Percentiles rank a stretch among this genome's conserved stretches.
phyloP scores from a whole-genome alignment of 2,329 filamentous ascomycete species.

The Phyllosticta paracitricarpa region DNA sequence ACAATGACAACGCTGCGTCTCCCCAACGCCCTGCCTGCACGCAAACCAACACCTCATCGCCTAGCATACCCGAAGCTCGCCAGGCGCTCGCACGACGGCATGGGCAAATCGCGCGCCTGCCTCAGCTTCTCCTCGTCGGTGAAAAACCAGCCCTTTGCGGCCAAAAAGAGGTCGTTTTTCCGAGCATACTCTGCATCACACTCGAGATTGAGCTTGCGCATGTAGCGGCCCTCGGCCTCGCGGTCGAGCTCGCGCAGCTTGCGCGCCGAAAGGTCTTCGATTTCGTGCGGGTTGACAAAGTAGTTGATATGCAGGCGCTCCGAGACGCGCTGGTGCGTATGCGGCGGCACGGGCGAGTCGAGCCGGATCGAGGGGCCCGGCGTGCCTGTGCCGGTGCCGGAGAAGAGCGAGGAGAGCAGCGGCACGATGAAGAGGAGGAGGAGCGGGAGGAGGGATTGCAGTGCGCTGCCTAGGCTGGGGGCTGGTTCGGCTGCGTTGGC shows the following conservation, averaged over 20 bases:
- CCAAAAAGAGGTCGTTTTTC: constrained; percentile 59
- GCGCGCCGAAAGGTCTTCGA: constrained; percentile 56
- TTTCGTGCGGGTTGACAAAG: constrained; percentile 71
- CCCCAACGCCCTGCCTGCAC: too few species aligned
- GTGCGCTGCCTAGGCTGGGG: constrained; percentile 40
- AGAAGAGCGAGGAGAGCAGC: constrained; percentile 70
- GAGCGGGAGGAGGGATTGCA: constrained; percentile 75
- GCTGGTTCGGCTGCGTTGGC: constrained; percentile 40
- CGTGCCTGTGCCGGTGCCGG: constrained; percentile 40
- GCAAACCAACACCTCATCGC: background rate
- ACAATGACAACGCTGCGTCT: background rate
- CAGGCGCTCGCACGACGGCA: constrained; percentile 50
- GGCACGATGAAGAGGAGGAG: constrained; percentile 75
- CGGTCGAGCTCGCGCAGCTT: constrained; percentile 69
- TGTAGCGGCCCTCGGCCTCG: constrained; percentile 62
- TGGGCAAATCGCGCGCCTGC: constrained; percentile 51
- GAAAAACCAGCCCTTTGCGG: constrained; percentile 81
- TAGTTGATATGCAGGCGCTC: constrained; percentile 67
- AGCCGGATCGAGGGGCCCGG: constrained; percentile 65
- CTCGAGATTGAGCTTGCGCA: constrained; percentile 55
- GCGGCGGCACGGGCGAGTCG: constrained; percentile 58
- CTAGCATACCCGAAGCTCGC: constrained; percentile 32
- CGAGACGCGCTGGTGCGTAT: constrained; percentile 65
- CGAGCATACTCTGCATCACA: constrained; percentile 65
- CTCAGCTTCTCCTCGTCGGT: constrained; percentile 71